Conservation (phyloP, 768 basidiomycete species). For the Lactarius akahatsu region DNA sequence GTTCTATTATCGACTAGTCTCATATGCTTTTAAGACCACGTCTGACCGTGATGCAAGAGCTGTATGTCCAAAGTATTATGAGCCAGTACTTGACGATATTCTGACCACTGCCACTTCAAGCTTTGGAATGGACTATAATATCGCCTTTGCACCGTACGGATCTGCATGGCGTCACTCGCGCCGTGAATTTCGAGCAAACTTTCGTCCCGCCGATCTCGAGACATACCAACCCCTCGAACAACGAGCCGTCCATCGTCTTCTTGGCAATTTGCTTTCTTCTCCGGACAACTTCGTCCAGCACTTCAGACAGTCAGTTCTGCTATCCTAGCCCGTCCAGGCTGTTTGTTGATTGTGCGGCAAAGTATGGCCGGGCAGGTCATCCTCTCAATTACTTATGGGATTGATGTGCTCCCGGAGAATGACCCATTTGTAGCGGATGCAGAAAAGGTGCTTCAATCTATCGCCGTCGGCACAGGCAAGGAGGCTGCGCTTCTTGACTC, state of each 20-base stretch:
- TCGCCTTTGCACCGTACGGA: not conserved
- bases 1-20: too few species aligned
- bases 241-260: not conserved
- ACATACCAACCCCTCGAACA: not conserved
- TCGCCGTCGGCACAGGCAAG: not conserved
- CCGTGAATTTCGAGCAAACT: not conserved
- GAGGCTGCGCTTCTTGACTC: not conserved
- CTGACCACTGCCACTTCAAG: not conserved
- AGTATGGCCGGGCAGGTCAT: not conserved
- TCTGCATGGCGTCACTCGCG: not conserved
- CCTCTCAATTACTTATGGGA: not conserved
- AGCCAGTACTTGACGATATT: too few species aligned
- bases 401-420: not conserved
- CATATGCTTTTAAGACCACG: too few species aligned
- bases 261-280: not conserved
- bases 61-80: too few species aligned
- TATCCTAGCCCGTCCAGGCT: too few species aligned
- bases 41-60: too few species aligned
- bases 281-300: not conserved
- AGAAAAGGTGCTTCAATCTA: not conserved
- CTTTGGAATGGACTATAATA: conserved; percentile 8
- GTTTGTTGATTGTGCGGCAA: not conserved
- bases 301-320: not conserved
- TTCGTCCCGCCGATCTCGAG: not conserved
- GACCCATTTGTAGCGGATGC: not conserved